phyloP scores from a whole-genome alignment of 2,329 filamentous ascomycete species.

The Xylaria sp. region DNA sequence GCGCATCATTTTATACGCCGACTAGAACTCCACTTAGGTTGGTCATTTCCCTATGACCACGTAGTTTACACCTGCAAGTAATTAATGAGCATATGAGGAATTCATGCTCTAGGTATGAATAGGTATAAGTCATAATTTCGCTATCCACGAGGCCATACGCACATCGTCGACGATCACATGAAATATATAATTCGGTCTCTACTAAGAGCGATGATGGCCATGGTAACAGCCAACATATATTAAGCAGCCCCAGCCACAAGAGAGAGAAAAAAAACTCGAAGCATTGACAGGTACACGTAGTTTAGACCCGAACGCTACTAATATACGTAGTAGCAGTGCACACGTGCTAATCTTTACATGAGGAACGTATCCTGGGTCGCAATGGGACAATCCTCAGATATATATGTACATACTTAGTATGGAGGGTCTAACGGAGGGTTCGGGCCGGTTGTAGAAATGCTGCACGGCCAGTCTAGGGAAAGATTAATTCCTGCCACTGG shows the following conservation, averaged over 20 bases:
- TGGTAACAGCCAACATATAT: background rate
- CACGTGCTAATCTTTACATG: slow-evolving; percentile 6
- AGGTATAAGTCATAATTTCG: background rate
- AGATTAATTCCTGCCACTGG: slow-evolving; percentile 2
- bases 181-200: background rate
- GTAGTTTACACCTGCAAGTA: background rate
- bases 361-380: background rate
- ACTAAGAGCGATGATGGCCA: background rate
- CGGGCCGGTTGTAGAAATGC: background rate
- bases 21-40: background rate
- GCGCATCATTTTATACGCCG: background rate
- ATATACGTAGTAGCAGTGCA: background rate
- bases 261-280: background rate
- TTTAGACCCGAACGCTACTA: background rate
- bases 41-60: background rate
- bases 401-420: no score
- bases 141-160: no score
- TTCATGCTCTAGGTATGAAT: background rate
- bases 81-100: background rate
- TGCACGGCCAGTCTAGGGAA: slow-evolving; percentile 4
- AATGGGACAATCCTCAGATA: slow-evolving; percentile 3
- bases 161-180: background rate
- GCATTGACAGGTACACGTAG: background rate
- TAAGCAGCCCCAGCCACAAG: no score
- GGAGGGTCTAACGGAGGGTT: background rate